Percentiles rank a stretch among this genome's conserved stretches.
These are phyloP conservation scores for Globisporangium middletonii DNA, from an alignment of 352 stramenopile species.

Conservation along the genomic window DNA sequence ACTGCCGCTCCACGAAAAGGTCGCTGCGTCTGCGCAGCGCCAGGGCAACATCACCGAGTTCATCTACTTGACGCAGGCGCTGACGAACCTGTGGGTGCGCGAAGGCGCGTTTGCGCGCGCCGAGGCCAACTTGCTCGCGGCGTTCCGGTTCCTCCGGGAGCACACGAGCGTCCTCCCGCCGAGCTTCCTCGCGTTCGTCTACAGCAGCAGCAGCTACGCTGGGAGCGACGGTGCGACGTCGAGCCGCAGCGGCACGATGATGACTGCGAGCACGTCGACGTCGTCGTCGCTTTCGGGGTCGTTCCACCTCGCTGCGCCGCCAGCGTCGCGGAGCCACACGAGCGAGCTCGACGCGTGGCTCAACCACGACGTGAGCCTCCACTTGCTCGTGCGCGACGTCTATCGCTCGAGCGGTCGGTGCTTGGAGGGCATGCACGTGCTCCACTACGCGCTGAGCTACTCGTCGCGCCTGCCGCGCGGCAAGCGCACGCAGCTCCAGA, in stretches of 20 bases:
- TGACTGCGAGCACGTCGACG: conserved; percentile 53
- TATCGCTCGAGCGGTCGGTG: conserved; percentile 77
- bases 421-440: conserved; percentile 68
- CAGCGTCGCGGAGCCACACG: conserved; percentile 39
- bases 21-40: conserved; percentile 50
- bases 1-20: conserved; percentile 74
- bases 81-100: conserved; percentile 75
- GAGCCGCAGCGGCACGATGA: conserved; percentile 63
- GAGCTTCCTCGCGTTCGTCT: conserved; percentile 48
- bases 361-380: conserved; percentile 80
- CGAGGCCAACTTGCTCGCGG: conserved; percentile 56
- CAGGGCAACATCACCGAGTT: conserved; percentile 85
- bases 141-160: conserved; percentile 64
- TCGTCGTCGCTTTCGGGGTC: conserved; percentile 58
- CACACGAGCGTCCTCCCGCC: conserved; percentile 62
- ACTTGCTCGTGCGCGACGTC: conserved; percentile 71
- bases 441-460: conserved; percentile 78
- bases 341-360: conserved; percentile 76
- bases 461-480: conserved; percentile 60
- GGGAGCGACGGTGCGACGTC: conserved; percentile 42
- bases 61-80: conserved; percentile 75
- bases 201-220: conserved; percentile 34
- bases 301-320: conserved; percentile 35
- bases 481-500: conserved; percentile 72
- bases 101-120: conserved; percentile 72